Base-by-base conservation (phyloP, 2,329 filamentous ascomycete species). In the Cryoendolithus antarcticus region DNA sequence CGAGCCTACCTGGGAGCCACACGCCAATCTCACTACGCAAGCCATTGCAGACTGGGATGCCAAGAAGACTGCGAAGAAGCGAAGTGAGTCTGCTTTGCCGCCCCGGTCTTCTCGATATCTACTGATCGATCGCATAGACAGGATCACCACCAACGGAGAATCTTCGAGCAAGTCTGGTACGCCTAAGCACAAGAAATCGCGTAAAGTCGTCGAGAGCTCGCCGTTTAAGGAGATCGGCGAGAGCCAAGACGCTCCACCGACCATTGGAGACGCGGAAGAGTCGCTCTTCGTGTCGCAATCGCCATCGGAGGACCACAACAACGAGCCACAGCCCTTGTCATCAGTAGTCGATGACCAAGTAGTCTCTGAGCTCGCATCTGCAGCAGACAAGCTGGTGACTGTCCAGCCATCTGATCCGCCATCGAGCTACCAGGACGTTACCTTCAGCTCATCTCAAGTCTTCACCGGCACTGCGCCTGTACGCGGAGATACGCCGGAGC, bases 1-100 rank as follows among this genome's bases (percentile, higher is more conserved):
- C 50, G 40, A 56, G 3, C 67, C 66, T 7, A 69, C 59, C 35
- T 79, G 75, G 75, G 73, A 66, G 37, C 60, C 56, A 0, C 62
- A 63, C 31, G 37, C 31, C 5, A 51, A 57, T 50, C 56, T 56
- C 2, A 65, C 57, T 38, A 42, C 52, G n/a, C 34, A 42, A n/a
- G 52, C 62, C 4, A 45, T 65, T 2, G 45, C 46, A 6, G 54
- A 61, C 11, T 63, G 60, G 60, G 38, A 63, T 47, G 44, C 35
- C 11, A 43, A 54, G 32, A 53, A 59, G 43, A 34, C 31, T n/a
- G 19, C 27, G 21, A 42, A 31, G 29, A 9, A 37, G 39, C 24
- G 38, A 4, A 7, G 30, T 35, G 36, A 34, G 36, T 33, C 30
- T 32, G 30, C 30, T n/a, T 12, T 12, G 30, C 30, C 30, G 30